A percentile compares a stretch with the other conserved stretches of the same genome.
Evolutionary conservation across 2,329 filamentous ascomycete genomes (phyloP).

Genomic region (Pezicula rhizophila): DNA sequence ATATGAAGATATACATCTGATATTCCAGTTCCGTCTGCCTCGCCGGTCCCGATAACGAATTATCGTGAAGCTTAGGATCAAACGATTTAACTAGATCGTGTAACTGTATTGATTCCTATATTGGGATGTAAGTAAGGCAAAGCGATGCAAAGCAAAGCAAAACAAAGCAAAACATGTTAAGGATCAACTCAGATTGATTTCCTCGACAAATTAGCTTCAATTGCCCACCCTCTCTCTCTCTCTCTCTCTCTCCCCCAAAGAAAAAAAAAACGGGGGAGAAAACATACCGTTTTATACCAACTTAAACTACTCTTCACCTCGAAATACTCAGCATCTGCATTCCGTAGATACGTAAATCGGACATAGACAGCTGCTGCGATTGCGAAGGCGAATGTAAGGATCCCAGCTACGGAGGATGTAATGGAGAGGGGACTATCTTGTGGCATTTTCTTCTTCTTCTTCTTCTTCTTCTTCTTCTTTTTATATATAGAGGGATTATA

Average conservation of each 20-base stretch:
- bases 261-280: background rate
- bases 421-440: conserved; percentile 39
- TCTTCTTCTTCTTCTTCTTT: too few relatives aligned
- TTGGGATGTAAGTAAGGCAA: background rate
- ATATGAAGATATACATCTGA: conserved; percentile 42
- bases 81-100: conserved; percentile 32
- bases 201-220: too few relatives aligned
- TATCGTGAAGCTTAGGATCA: background rate
- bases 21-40: conserved; percentile 31
- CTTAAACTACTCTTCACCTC: conserved; percentile 39
- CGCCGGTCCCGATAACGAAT: conserved; percentile 4
- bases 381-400: conserved; percentile 42
- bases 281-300: conserved; percentile 38
- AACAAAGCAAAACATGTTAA: too few relatives aligned
- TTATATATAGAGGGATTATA: too few relatives aligned
- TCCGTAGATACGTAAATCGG: conserved; percentile 38
- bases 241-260: too few relatives aligned
- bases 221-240: too few relatives aligned
- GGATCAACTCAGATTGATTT: too few relatives aligned
- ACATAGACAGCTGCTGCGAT: conserved; percentile 38
- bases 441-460: too few relatives aligned
- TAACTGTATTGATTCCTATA: conserved; percentile 37
- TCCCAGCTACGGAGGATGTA: conserved; percentile 37
- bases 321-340: conserved; percentile 41
- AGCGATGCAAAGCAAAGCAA: too few relatives aligned